Base-by-base conservation (phyloP, 1,139 yeast species). In the Suhomyces maxii region DNA sequence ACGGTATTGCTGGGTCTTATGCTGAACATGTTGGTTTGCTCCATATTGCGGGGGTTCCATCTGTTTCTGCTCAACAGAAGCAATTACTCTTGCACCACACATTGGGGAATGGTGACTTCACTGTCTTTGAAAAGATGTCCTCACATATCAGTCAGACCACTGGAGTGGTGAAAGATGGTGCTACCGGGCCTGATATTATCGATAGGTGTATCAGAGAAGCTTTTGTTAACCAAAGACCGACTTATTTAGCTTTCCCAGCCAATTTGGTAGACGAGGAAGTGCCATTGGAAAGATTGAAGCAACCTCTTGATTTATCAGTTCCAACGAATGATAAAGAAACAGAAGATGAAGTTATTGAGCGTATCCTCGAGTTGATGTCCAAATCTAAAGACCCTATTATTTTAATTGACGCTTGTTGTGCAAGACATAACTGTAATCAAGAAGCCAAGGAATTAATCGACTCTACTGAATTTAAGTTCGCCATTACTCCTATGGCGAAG, bases 351-450 rank as follows among this genome's bases (percentile, higher is more conserved):
- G 90, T 85, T 42, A 71, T 87, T 48, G 83, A 81, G 37, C 65
- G 74, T 45, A 76, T 85, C 45, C 58, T 81, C 49, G 67, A 68
- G 30, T 64, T 85, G 69, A 74, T 89, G 54, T 59, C 64, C 52
- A 69, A 68, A 39, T 83, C 95, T 41, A 64, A 77, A 61, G 81
- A 82, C 67, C 96, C 96, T 51, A 68, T 86, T 52, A 80, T 88
- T 56, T 73, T 88, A 56, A 89, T 88, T 39, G 96, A 88, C 69
- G 95, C 96, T 37, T 88, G 96, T 76, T 89, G 90, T 49, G 73
- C 84, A 43, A 80, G 96, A 71, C 95, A 88, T 67, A 76, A 76
- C 55, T 86, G 84, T 58, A 77, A 76, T 59, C 69, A 65, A 31
- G 89, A 85, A 68, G 84, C 87, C 49, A 71, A 69, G 52, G 67